phyloP scores from a whole-genome alignment of 202 grass and related monocot species.

The Eragrostis tef region DNA sequence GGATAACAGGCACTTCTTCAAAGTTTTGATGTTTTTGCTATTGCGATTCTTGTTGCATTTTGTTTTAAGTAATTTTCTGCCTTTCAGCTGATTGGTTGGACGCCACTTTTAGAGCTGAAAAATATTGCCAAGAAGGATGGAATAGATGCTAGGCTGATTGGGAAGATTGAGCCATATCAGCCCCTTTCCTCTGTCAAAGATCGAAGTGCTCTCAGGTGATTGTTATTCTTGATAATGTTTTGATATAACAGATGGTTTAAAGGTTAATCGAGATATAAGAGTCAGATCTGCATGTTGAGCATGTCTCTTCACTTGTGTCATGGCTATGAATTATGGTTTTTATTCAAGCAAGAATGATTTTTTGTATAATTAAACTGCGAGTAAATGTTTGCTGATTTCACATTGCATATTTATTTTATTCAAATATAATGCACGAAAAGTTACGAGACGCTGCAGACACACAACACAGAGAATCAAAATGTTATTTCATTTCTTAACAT shows the following conservation, averaged over 20 bases:
- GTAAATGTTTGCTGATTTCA: constrained; percentile 1
- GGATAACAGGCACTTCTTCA: background rate
- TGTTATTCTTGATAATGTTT: background rate
- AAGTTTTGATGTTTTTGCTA: constrained; percentile 7
- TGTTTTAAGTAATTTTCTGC: background rate
- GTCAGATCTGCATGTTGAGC: background rate
- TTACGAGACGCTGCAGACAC: background rate
- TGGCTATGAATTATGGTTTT: background rate
- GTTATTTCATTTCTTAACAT: background rate
- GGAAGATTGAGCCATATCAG: constrained; percentile 66
- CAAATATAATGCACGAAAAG: background rate
- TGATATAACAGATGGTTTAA: background rate
- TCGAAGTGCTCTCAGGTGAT: background rate
- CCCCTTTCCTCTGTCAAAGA: constrained; percentile 69
- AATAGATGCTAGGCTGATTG: constrained; percentile 58
- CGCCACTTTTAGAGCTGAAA: constrained; percentile 66
- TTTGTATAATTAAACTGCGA: background rate
- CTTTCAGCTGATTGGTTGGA: constrained; percentile 67
- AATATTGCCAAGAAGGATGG: constrained; percentile 53
- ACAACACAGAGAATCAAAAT: background rate
- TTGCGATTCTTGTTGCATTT: constrained; percentile 17
- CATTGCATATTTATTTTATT: background rate
- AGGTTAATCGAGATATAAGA: background rate
- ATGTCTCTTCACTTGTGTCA: background rate
- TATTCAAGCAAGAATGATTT: background rate